Percentiles rank a stretch among this genome's conserved stretches.
phyloP scores from a whole-genome alignment of 345 rosid genomes.

The Trapa bicornis region DNA sequence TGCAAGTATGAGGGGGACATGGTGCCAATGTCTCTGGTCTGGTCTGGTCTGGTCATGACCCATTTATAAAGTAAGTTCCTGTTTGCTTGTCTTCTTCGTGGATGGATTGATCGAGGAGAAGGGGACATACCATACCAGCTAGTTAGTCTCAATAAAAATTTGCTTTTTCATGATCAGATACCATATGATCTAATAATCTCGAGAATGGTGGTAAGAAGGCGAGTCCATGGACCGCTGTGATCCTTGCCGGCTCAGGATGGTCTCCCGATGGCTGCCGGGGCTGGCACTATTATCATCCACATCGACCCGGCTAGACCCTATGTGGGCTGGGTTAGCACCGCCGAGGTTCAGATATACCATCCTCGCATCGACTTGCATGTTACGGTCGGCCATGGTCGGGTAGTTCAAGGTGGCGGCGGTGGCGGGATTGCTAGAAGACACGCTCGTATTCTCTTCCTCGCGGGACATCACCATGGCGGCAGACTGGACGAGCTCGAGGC shows the following conservation, averaged over 20 bases:
- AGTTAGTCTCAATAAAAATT: too few species aligned
- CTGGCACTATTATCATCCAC: conserved; percentile 35
- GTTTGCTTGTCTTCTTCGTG: background rate
- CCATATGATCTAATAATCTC: conserved; percentile 35
- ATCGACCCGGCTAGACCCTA: conserved; percentile 50
- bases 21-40: too few species aligned
- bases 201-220: conserved; percentile 47
- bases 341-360: conserved; percentile 75
- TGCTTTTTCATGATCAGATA: background rate
- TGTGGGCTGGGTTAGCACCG: conserved; percentile 14
- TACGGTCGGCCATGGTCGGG: conserved; percentile 44
- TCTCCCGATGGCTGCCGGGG: conserved; percentile 33
- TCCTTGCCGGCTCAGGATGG: conserved; percentile 33
- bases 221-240: conserved; percentile 7
- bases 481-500: conserved; percentile 93
- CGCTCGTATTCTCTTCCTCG: conserved; percentile 66
- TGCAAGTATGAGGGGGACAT: too few species aligned
- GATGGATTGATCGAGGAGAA: background rate
- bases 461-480: conserved; percentile 92
- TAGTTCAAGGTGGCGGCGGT: conserved; percentile 34
- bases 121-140: background rate
- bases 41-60: background rate
- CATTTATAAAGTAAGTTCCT: background rate
- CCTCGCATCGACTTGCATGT: conserved; percentile 68
- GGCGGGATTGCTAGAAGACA: conserved; percentile 25